Base-by-base conservation (phyloP, 805 yeast genomes). In the Kuraishia borneana region DNA sequence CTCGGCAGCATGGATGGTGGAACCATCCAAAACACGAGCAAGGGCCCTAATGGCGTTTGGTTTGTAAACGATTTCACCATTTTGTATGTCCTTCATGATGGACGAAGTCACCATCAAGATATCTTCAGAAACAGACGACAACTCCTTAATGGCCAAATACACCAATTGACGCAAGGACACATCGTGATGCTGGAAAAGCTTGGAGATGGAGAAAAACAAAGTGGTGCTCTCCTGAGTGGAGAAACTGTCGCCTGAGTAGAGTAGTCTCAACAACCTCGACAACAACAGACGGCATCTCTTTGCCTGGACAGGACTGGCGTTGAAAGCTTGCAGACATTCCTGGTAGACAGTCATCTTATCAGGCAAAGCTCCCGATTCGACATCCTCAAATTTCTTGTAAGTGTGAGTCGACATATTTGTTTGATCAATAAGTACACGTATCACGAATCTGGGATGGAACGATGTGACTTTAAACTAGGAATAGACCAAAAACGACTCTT, bases 301-400 rank as follows among this genome's bases (percentile, higher is more conserved):
- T 19, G 96, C 83, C 48, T 83, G 79, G 39, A 88, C 80, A 8
- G 95, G 95, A 30, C 92, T 71, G 42, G 88, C 84, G 63, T 88
- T 89, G 70, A 92, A 92, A 40, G 83, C 88, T 45, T 83, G 83
- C 51, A 84, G 65, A 65, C 96, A 88, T 55, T 88, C 95, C 61
- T 92, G 98, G 58, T 82, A 89, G 42, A 92, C 88, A 8, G 96
- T 80, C 97, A 92, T 92, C 61, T 88, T 88, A 61, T 92, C 97
- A 37, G 95, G 94, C 46, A 72, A 57, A 22, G 68, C 63, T 37
- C 79, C 76, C 33, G 80, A 65, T 44, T 70, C 83, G 36, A 72
- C 53, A 53, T 82, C 85, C 51, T 87, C 96, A 59, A 70, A 74
- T 63, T 83, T 83, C 64, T 85, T 87, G 61, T 83, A 85, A 30